Base-by-base conservation (phyloP, 352 stramenopile genomes). In the Thalassiosira allenii region DNA sequence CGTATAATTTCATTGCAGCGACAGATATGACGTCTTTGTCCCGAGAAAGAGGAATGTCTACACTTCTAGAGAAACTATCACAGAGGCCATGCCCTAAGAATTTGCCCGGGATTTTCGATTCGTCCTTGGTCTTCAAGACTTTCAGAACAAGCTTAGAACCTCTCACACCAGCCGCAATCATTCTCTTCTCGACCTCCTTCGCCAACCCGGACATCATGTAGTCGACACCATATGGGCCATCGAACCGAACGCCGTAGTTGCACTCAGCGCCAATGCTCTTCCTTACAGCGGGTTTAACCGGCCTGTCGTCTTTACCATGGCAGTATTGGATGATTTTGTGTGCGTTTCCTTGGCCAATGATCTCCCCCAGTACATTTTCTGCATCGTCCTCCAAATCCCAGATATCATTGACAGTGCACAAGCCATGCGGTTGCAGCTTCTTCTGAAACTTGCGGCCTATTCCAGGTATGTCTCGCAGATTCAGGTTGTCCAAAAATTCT, bases 201-300 rank as follows among this genome's bases (percentile, higher is more conserved):
- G 89, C 65, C 25, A 94, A 64, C 20, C 88, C 86, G 43, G 81
- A 23, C 33, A 94, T 89, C 78, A 93, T 90, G 61, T 93, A 69
- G 52, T 93, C 84, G 23, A 87, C 72, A 22, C 89, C 88, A 69
- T 91, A 94, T 1, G 80, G 84, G 4, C 89, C 89, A 81, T 93
- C 69, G 68, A 94, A 94, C 29, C 89, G 59, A 47, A 94, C 86
- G 12, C 89, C 89, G 68, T 93, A 94, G 68, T 92, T 94, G 51
- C 89, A 94, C 65, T 94, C 89, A 51, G 89, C 89, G 32, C 89
- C 88, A 59, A 94, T 94, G 20, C 83, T 89, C 67, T 92, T 94
- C 57, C 89, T 79, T 59, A 86, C 54, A 32, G 71, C 77, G 30
- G 87, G 75, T 44, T 73, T 81, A 12, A 93, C 88, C 37, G 74